A percentile compares a stretch with the other conserved stretches of the same genome.
Conservation (phyloP, 2,329 filamentous ascomycete species). For the Seiridium cupressi region DNA sequence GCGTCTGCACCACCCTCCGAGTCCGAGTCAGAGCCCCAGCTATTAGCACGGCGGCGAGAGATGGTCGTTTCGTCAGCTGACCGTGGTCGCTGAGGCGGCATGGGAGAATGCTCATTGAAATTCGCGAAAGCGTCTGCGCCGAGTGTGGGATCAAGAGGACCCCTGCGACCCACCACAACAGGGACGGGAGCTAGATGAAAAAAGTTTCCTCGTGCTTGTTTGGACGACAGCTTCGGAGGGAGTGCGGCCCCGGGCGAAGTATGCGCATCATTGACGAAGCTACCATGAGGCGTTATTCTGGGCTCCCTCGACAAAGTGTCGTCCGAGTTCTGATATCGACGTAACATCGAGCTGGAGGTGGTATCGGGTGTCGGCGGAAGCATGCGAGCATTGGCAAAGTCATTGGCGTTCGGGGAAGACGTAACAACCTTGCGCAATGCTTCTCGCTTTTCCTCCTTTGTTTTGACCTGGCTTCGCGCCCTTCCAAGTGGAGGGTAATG, state of each 20-base stretch:
- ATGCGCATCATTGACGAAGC: conserved; percentile 16
- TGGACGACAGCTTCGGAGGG: conserved; percentile 8
- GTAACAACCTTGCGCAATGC: conserved; percentile 48
- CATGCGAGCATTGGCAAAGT: conserved; percentile 38
- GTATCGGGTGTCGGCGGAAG: conserved; percentile 61
- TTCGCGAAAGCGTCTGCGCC: conserved; percentile 26
- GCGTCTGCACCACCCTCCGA: conserved; percentile 38
- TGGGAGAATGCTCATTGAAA: conserved; percentile 19
- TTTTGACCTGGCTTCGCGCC: conserved; percentile 17
- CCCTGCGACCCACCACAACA: conserved; percentile 29
- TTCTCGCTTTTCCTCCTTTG: conserved; percentile 47
- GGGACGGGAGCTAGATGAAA: conserved; percentile 29
- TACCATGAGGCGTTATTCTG: conserved; percentile 25
- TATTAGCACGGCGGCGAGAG: conserved; percentile 36
- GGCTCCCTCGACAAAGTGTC: conserved; percentile 41
- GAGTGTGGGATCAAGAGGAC: conserved; percentile 16
- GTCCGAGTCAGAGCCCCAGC: conserved; percentile 48
- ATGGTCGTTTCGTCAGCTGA: conserved; percentile 46
- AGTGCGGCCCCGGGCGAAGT: neutral
- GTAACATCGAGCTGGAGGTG: conserved; percentile 54
- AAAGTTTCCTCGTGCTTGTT: neutral
- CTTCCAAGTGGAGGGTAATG: conserved; percentile 12
- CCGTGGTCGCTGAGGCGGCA: conserved; percentile 38
- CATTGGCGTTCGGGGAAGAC: conserved; percentile 37
- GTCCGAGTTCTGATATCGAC: conserved; percentile 47